Base-by-base conservation (phyloP, 73 alveolate species). In the Diophrys appendiculata region DNA sequence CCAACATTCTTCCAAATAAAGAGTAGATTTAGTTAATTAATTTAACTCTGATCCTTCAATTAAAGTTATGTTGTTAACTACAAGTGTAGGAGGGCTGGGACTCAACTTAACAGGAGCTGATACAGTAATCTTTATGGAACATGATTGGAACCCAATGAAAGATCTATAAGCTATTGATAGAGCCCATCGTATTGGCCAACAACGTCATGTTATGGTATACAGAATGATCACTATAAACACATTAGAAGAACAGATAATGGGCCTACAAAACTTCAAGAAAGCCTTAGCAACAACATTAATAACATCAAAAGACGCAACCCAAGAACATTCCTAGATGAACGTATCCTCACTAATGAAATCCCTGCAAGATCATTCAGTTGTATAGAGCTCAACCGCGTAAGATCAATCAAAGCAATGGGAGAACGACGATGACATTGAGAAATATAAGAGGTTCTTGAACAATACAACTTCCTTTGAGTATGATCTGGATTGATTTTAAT, bases 111-210 rank as follows among this genome's bases (percentile, higher is more conserved):
- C 98, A 23, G 94, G 99, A 56, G 99, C 99, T 23, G 97, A 97
- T 91, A 93, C 98, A 11, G 99, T 98, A 26, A 96, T 98, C 43
- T 95, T 98, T 93, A 95, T 96, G 80, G 99, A 98, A 86, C 99
- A 97, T 84, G 98, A 96, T 86, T 98, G 99, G 98, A 98, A 98
- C 85, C 99, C 99, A 0, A 93, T 97, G 93, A 95, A 89, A 72
- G 99, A 94, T 78, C 89, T 96, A 80, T 98, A 98, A 76, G 99
- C 99, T 8, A 97, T 98, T 64, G 99, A 98, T 79, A 89, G 99
- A 79, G 99, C 99, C 3, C 99, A 98, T 88, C 91, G 99, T 87
- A 92, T 98, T 1, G 99, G 99, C n/a, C 98, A 81, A 97, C 95
- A 18, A 69, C 90, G 94, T 75, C 91, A 89, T 52, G 99, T 97